Evolutionary conservation across 257 asterid species (phyloP).

Genomic region (Fraxinus americana): DNA sequence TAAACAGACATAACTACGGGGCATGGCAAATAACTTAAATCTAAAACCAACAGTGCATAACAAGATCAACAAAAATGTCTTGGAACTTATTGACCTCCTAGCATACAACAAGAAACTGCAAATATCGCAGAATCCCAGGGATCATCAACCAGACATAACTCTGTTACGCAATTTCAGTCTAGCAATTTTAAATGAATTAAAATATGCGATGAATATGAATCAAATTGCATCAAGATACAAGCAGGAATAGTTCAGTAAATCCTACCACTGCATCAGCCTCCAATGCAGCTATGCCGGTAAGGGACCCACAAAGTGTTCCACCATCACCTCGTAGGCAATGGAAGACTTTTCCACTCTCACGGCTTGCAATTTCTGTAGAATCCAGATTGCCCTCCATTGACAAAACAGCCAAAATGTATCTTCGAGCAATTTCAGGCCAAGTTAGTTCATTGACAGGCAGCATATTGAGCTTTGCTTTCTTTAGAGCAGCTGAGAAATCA

Average conservation of each 20-base stretch:
- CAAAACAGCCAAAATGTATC: constrained; percentile 73
- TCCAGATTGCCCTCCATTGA: constrained; percentile 88
- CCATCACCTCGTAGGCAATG: constrained; percentile 94
- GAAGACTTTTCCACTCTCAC: constrained; percentile 88
- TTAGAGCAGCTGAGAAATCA: constrained; percentile 61
- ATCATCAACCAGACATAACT: constrained; percentile 12
- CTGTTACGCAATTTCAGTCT: neutral
- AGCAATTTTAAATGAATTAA: constrained; percentile 3
- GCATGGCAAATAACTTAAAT: neutral
- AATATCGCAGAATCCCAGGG: neutral
- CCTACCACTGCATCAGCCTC: constrained; percentile 95
- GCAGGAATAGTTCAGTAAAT: constrained; percentile 14
- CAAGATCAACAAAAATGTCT: neutral
- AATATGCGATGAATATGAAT: neutral
- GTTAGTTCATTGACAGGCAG: constrained; percentile 86
- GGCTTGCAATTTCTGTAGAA: constrained; percentile 73
- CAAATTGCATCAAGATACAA: neutral
- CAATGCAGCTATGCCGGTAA: constrained; percentile 78
- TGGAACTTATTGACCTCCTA: constrained; percentile 3
- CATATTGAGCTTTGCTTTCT: constrained; percentile 67
- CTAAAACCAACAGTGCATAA: neutral
- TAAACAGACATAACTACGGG: neutral
- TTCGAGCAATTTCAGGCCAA: constrained; percentile 94
- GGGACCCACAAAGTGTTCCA: constrained; percentile 87
- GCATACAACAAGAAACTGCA: constrained; percentile 1